These are phyloP conservation scores for Anisodus tanguticus DNA, from an alignment of 257 asterid genomes.

Conservation along the genomic window DNA sequence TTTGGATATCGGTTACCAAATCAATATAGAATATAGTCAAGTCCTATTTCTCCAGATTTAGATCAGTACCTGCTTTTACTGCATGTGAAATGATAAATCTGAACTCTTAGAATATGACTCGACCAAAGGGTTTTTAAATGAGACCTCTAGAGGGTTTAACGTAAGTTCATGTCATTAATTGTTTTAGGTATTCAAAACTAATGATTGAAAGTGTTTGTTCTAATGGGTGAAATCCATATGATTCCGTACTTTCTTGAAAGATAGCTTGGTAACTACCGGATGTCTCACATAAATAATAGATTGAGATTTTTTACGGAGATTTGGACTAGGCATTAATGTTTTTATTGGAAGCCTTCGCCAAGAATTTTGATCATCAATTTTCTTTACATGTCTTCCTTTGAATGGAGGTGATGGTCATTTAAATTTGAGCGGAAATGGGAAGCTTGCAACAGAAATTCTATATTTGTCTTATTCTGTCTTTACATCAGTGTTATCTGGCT, in stretches of 20 bases:
- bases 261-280: not conserved
- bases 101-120: not conserved
- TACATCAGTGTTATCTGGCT: not conserved
- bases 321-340: not conserved
- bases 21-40: too few relatives aligned
- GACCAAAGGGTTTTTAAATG: not conserved
- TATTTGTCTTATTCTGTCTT: not conserved
- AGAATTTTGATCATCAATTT: not conserved
- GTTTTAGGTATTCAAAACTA: not conserved
- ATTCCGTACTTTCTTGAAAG: not conserved
- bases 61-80: constrained; percentile 4
- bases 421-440: not conserved
- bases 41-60: not conserved
- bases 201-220: not conserved
- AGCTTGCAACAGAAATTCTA: not conserved
- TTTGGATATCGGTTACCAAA: not conserved
- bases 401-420: not conserved
- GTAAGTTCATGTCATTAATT: not conserved
- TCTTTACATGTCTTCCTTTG: not conserved
- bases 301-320: not conserved
- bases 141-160: not conserved
- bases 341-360: not conserved
- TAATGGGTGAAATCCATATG: not conserved
- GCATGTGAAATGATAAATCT: not conserved
- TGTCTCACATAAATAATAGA: constrained; percentile 1